Conservation (phyloP, 169 alveolate species). For the Cryptosporidium tyzzeri region DNA sequence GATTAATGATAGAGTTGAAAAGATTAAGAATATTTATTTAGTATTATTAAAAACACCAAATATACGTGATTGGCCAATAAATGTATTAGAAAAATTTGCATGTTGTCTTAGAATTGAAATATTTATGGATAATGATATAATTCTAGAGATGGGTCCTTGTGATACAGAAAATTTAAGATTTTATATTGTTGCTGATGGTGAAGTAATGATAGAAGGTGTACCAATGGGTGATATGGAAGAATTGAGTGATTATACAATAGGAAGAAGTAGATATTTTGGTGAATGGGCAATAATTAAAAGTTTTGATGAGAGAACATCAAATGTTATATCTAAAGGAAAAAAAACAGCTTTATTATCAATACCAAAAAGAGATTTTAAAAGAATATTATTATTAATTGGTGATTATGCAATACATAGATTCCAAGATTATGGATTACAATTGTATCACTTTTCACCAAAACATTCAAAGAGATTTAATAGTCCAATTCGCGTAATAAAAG, state of each 20-base stretch:
- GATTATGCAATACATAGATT: constrained; percentile 68
- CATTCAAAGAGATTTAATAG: constrained; percentile 55
- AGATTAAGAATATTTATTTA: constrained; percentile 31
- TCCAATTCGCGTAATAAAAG: constrained; percentile 6
- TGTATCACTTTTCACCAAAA: constrained; percentile 62
- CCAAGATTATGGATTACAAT: constrained; percentile 59
- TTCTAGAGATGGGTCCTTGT: constrained; percentile 67
- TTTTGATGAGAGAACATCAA: constrained; percentile 48
- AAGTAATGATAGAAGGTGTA: constrained; percentile 31
- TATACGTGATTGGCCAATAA: constrained; percentile 62
- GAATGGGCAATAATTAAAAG: constrained; percentile 67
- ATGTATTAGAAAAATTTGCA: constrained; percentile 35
- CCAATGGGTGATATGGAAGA: constrained; percentile 65
- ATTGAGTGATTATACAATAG: constrained; percentile 21
- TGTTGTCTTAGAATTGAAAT: constrained; percentile 44
- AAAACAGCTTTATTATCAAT: constrained; percentile 21
- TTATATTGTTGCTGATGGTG: constrained; percentile 50
- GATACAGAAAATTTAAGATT: constrained; percentile 23
- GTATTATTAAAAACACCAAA: constrained; percentile 49
- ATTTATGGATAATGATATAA: constrained; percentile 16
- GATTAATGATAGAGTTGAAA: constrained; percentile 44
- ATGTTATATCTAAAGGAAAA: constrained; percentile 14
- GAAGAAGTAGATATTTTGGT: constrained; percentile 58
- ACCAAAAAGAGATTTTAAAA: constrained; percentile 52
- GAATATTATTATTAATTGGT: constrained; percentile 23